These are phyloP conservation scores for Glycine latifolia DNA, from an alignment of 306 rosid genomes.

Conservation along the genomic window DNA sequence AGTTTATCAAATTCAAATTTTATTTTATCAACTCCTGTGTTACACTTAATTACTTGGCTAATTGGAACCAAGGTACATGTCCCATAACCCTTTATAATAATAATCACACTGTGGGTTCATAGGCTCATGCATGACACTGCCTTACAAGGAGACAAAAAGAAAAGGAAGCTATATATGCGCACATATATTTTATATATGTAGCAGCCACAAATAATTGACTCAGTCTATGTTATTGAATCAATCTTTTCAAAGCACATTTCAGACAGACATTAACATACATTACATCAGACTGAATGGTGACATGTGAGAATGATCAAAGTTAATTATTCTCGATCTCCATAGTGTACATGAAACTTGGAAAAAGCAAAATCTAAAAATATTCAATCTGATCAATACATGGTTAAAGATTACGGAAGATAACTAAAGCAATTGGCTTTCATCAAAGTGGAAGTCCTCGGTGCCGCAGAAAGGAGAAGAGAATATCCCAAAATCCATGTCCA, in stretches of 20 bases:
- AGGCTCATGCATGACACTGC: neutral
- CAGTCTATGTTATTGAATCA: constrained; percentile 6
- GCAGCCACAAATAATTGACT: constrained; percentile 2
- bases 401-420: neutral
- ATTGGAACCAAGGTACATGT: neutral
- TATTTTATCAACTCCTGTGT: neutral
- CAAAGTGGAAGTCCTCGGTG: constrained; percentile 46
- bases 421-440: constrained; percentile 39
- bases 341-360: constrained; percentile 17
- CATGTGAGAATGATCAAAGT: neutral
- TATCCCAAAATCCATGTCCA: constrained; percentile 45
- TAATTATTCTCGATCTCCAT: neutral
- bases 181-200: neutral
- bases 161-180: neutral
- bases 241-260: constrained; percentile 14
- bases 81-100: constrained; percentile 28
- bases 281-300: constrained; percentile 34
- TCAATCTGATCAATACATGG: neutral
- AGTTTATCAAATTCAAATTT: neutral
- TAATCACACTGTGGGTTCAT: neutral
- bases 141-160: constrained; percentile 1
- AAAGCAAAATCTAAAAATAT: constrained; percentile 31
- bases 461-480: constrained; percentile 47
- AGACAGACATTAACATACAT: neutral
- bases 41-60: neutral